Base-by-base conservation (phyloP, 495 filamentous ascomycete genomes). In the Aspergillus affinis region DNA sequence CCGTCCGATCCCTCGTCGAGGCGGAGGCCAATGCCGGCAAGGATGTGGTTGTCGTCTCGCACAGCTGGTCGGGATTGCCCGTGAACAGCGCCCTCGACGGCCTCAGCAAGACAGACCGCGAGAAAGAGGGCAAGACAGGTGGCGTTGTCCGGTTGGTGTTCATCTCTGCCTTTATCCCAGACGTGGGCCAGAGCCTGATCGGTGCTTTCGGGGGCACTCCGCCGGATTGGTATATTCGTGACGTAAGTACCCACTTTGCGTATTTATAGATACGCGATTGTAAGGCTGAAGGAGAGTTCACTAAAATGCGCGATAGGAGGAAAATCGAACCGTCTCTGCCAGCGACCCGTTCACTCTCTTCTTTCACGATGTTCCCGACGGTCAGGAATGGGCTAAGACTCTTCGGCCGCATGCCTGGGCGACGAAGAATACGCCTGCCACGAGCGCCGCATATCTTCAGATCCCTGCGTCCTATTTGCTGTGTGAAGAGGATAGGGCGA, bases 21-120 rank as follows among this genome's bases (percentile, higher is more conserved):
- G 45, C 54, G 6, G 74, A 68, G 49, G 63, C 61, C 21, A 53
- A 70, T 13, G 66, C 59, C 0, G 72, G 74, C 6, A 59, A 69
- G 23, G 74, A 78, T n/a, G 67, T 79, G 13, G 54, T 78, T 12
- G 48, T 79, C 23, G 53, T 79, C 26, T 63, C 68, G 30, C 76
- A 79, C 63, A 81, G 78, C 44, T 85, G 82, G 71, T 73, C 81
- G 29, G 83, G 82, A 6, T 57, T 80, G 12, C 78, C 82, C 0
- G 80, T 77, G 8, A 75, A 68, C 63, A 81, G 77, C 54, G 79
- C 80, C 4, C 63, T 84, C 44, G 74, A 77, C 32, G 80, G 74
- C 0, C 63, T 80, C n/a, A 76, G 72, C 55, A 78, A 77, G 57
- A 41, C 30, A 1, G 66, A 76, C 7, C 69, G 81, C 2, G 57